A percentile compares a stretch with the other conserved stretches of the same genome.
phyloP scores from a whole-genome alignment of 2,329 filamentous ascomycete genomes.

The Scytalidium lignicola region DNA sequence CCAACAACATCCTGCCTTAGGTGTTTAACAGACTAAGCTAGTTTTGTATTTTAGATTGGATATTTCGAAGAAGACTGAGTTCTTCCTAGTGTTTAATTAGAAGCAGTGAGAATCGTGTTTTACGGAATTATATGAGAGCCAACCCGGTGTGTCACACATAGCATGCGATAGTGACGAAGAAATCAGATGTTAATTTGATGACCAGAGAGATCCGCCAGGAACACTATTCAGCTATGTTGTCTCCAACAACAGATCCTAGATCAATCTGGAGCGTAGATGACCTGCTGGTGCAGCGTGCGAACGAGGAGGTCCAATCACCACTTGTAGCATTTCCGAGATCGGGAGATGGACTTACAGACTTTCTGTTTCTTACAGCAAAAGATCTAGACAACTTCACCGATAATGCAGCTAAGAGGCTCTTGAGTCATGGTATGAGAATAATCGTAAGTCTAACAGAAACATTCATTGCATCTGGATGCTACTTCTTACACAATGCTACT shows the following conservation, averaged over 20 bases:
- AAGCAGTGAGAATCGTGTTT: too few species aligned
- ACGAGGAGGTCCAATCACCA: neutral
- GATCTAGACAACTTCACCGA: constrained; percentile 1
- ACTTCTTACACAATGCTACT: neutral
- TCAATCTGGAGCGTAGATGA: constrained; percentile 1
- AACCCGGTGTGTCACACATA: too few species aligned
- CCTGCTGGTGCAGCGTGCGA: constrained; percentile 1
- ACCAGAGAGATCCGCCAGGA: too few species aligned
- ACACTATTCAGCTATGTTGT: neutral
- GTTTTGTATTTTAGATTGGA: too few species aligned
- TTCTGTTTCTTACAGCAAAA: neutral
- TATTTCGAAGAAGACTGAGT: too few species aligned
- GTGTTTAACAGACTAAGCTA: too few species aligned
- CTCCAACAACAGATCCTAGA: neutral
- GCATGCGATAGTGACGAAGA: too few species aligned
- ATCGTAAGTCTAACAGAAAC: neutral
- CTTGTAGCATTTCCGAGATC: constrained; percentile 1
- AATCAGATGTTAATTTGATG: too few species aligned
- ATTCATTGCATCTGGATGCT: neutral
- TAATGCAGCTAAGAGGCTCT: neutral
- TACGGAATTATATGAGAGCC: too few species aligned
- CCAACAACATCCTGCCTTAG: too few species aligned
- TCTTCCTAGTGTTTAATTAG: too few species aligned
- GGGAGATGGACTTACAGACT: neutral
- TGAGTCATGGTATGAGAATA: neutral